Evolutionary conservation across 1,284 basidiomycete species (phyloP).

Genomic region (Cystobasidium sp.): DNA sequence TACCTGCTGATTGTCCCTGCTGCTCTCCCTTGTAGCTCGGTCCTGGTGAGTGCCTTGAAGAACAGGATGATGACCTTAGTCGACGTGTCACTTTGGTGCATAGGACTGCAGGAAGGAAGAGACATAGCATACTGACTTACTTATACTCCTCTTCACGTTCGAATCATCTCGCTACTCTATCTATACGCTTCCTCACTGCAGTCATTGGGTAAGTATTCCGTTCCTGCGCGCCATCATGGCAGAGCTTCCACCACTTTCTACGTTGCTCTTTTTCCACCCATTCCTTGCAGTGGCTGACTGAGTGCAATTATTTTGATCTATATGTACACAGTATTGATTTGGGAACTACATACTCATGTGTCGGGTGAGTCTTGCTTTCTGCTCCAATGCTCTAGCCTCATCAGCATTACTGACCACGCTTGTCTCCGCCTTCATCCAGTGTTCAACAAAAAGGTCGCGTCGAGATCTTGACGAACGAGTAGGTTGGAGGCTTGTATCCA

Average conservation of each 20-base stretch:
- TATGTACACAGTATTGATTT: constrained; percentile 61
- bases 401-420: not conserved
- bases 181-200: constrained; percentile 1
- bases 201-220: constrained; percentile 39
- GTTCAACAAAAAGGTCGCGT: constrained; percentile 90
- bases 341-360: constrained; percentile 66
- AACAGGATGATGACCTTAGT: not conserved
- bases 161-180: not conserved
- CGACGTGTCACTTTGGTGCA: constrained; percentile 3
- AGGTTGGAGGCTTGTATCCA: not conserved
- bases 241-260: not conserved
- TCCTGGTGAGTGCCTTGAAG: constrained; percentile 30
- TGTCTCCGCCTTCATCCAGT: constrained; percentile 61
- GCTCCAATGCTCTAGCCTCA: not conserved
- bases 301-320: constrained; percentile 36
- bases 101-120: not conserved
- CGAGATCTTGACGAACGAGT: constrained; percentile 86
- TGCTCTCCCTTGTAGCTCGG: constrained; percentile 31
- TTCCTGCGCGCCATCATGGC: not conserved
- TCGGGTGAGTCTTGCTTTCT: constrained; percentile 58
- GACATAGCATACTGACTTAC: not conserved
- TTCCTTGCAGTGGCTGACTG: constrained; percentile 50
- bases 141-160: not conserved
- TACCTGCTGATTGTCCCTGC: constrained; percentile 7
- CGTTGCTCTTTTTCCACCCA: not conserved